Evolutionary conservation across 768 basidiomycete species (phyloP), one percentile per base, ranked within the genome.

Genomic region (Dentipellis sp.): DNA sequence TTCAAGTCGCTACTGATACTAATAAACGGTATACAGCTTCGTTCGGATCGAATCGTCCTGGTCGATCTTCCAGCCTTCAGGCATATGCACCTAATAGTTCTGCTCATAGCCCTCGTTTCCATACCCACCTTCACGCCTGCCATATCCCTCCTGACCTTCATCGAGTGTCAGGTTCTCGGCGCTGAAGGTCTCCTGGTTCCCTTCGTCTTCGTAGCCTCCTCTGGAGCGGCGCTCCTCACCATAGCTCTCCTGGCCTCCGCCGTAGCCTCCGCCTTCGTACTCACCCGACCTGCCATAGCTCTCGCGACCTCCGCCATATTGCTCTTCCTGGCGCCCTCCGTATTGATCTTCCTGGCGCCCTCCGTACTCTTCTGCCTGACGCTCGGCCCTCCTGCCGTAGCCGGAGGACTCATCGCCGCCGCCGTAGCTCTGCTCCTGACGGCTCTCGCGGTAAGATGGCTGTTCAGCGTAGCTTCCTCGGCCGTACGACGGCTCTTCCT

Each of bases 121-220:
- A 17, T 42, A 23, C 7, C 52, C 54, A 51, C 46, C 54, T 50
- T 10, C 55, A 37, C 21, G 62, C 36, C 55, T 55, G 10, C 64
- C 55, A 10, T 68, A 65, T 38, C 70, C 69, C 11, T 72, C 70
- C 38, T 69, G 67, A 17, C 69, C 56, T 45, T 64, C 66, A 36
- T 68, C 63, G 45, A 80, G 67, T 52, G 73, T 75, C 54, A 80
- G 63, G n/a, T 75, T 69, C 62, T 80, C 80, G 7, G 73, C 77
- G 3, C 79, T 78, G 64, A 75, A 81, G 2, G 80, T 81, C 50
- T 81, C 78, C 34, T 72, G 65, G 54, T 66, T 61, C 10, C 68
- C 69, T 29, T 54, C 59, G n/a, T 60, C 46, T 1, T 51, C 45
- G 29, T 55, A 51, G 34, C 19, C 53, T 12, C 55, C n/a, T 9